Conservation (phyloP, 140 eudicot genomes). For the Bidens hawaiensis region DNA sequence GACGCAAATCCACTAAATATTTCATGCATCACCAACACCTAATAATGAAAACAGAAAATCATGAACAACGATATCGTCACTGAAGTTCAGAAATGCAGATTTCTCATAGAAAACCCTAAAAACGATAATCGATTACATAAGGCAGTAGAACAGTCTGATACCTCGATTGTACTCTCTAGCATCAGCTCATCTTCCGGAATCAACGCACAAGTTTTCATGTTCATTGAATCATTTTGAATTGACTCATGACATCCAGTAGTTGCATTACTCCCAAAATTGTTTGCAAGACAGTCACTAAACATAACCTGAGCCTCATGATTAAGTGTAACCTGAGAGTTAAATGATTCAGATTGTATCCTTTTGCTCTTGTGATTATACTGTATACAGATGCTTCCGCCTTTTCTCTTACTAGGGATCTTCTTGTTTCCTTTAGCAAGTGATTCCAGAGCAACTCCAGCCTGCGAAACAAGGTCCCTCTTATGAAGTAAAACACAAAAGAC, state of each 20-base stretch:
- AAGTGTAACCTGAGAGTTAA: constrained; percentile 26
- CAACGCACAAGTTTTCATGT: not conserved
- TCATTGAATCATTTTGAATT: constrained; percentile 31
- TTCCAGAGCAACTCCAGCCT: constrained; percentile 81
- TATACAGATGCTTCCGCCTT: constrained; percentile 50
- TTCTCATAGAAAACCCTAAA: too few relatives aligned
- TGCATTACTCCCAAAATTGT: too few relatives aligned
- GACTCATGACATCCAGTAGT: constrained; percentile 32
- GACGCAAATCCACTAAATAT: not conserved
- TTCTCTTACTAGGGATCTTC: constrained; percentile 50
- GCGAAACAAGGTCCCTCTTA: constrained; percentile 8
- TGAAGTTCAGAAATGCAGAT: not conserved
- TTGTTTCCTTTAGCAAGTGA: constrained; percentile 79
- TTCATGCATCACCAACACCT: not conserved
- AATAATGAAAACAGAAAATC: constrained; percentile 1
- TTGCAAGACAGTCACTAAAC: constrained; percentile 35
- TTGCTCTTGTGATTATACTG: constrained; percentile 60
- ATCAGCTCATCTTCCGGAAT: too few relatives aligned
- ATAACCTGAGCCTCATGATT: constrained; percentile 34
- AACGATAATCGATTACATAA: too few relatives aligned
- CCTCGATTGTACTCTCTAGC: too few relatives aligned
- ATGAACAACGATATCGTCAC: constrained; percentile 1
- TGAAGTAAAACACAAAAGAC: too few relatives aligned
- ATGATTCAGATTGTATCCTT: too few relatives aligned
- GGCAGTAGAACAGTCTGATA: too few relatives aligned